Evolutionary conservation across 768 basidiomycete genomes (phyloP), one percentile per base, ranked within the genome.

Genomic region (Mycena vulgaris): DNA sequence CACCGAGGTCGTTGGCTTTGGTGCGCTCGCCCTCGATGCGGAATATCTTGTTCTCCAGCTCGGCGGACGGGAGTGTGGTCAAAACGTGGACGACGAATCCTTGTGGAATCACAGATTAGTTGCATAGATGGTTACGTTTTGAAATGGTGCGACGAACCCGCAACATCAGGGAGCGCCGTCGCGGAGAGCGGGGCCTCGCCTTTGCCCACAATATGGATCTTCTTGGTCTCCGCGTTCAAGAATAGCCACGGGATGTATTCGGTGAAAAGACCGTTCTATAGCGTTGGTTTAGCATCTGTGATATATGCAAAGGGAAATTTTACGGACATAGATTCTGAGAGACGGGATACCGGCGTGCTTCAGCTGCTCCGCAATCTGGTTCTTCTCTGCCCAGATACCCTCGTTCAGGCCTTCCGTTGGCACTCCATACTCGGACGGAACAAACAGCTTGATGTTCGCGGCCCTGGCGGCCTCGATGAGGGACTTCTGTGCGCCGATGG

Each of bases 391-490:
- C 23, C 68, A 51, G 74, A 62, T 30, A 72, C 80, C 78, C 0
- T 74, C 78, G 35, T 75, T 79, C 23, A 75, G 73, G 16, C 79
- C 83, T 37, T 77, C 76, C 2, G 78, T 83, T 19, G 80, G 76
- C 70, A 81, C 74, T 30, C 82, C 80, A 35, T 74, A 83, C 61
- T 83, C 83, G n/a, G 77, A 78, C 21, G 82, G 81, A 27, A 82
- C 81, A 58, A 83, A 83, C 51, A 84, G 40, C 69, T 80, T 80
- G 28, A 83, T 80, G 3, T 76, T 78, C 1, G 81, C 83, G 74
- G 53, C 53, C 63, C 79, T 80, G 37, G 83, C 80, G 19, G 83
- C 83, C 10, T 79, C 77, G 17, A 77, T 81, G 47, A 83, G 68
- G 4, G 71, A 45, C 28, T 56, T 68, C 57, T 82, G 80, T 9